Conservation (phyloP, 2,329 filamentous ascomycete genomes). For the Purpureocillium takamizusanense region DNA sequence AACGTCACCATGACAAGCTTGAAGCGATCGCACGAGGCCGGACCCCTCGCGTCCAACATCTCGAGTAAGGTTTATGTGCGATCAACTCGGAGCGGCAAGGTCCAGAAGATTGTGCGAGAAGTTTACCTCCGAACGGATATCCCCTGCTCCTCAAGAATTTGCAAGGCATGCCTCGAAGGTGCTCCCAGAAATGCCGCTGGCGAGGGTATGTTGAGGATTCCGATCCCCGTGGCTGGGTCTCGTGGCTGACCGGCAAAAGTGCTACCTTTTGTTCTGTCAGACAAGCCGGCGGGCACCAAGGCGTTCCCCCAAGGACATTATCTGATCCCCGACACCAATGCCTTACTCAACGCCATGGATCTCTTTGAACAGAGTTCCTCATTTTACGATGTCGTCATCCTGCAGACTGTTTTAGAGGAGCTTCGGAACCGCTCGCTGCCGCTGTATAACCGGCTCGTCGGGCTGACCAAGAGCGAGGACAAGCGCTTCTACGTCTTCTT, state of each 20-base stretch:
- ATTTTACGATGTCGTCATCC: slow-evolving; percentile 92
- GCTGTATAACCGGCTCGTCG: slow-evolving; percentile 86
- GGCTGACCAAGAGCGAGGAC: slow-evolving; percentile 87
- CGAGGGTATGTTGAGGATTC: slow-evolving; percentile 45
- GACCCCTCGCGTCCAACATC: slow-evolving; percentile 59
- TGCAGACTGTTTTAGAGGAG: slow-evolving; percentile 95
- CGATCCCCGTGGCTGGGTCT: neutral
- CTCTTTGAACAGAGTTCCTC: slow-evolving; percentile 85
- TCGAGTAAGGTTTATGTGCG: slow-evolving; percentile 94
- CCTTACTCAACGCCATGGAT: slow-evolving; percentile 91
- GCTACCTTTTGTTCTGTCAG: slow-evolving; percentile 78
- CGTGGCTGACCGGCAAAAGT: slow-evolving; percentile 35
- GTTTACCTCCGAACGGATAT: slow-evolving; percentile 95
- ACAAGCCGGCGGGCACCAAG: slow-evolving; percentile 76
- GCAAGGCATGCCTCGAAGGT: slow-evolving; percentile 61
- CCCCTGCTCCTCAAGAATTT: slow-evolving; percentile 89
- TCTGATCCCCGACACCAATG: slow-evolving; percentile 91
- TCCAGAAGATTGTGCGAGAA: slow-evolving; percentile 97
- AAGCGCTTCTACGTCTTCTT: slow-evolving; percentile 99
- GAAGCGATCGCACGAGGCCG: slow-evolving; percentile 45
- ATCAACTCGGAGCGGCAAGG: slow-evolving; percentile 90
- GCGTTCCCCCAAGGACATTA: slow-evolving; percentile 83
- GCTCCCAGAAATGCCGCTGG: slow-evolving; percentile 75
- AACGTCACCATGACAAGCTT: slow-evolving; percentile 50
- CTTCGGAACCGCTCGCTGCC: slow-evolving; percentile 88